Evolutionary conservation across 345 rosid species (phyloP), one percentile per base, ranked within the genome.

Genomic region (Sonneratia alba): DNA sequence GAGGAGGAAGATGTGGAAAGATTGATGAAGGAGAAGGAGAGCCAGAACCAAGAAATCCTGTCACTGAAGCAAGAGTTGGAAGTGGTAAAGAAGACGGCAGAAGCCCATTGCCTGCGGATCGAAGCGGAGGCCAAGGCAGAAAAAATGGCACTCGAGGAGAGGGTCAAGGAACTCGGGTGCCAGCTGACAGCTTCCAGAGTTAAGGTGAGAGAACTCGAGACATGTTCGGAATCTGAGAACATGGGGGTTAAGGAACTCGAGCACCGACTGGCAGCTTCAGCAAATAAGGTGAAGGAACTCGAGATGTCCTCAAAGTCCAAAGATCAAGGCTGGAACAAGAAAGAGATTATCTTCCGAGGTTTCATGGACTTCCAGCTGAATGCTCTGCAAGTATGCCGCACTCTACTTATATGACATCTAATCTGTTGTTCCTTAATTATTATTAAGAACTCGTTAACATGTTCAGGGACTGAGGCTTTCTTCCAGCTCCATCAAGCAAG

Each of bases 401-500:
- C 3, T 51, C 15, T 53, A 53, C 59, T 45, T 53, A 19, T 66
- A 37, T 36, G 32, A 18, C 55, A 36, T n/a, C 11, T 6, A 49
- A 47, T 67, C 3, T 56, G 36, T 12, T 51, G 61, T 12, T 27
- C 67, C 51, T 71, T 6, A 71, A 22, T 74, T 64, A 36, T 76
- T 24, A 32, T 65, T 22, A 48, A n/a, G 65, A 14, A 62, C 66
- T 32, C 10, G 66, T 62, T 62, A 11, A 32, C 68, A 19, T 76
- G 32, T 27, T 19, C 83, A 95, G 99, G 94, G 85, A 38, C 70
- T 95, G 80, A 86, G 84, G 74, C 70, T 67, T 24, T 82, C 86
- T 73, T 88, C 85, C 19, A 72, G 75, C 70, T 77, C 86, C 80
- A 87, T 92, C 83, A 89, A 86, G 81, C 83, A 83, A 74, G 94